A percentile compares a stretch with the other conserved stretches of the same genome.
These are phyloP conservation scores for Chenopodium formosanum DNA, from an alignment of 148 eudicot species.

Conservation along the genomic window DNA sequence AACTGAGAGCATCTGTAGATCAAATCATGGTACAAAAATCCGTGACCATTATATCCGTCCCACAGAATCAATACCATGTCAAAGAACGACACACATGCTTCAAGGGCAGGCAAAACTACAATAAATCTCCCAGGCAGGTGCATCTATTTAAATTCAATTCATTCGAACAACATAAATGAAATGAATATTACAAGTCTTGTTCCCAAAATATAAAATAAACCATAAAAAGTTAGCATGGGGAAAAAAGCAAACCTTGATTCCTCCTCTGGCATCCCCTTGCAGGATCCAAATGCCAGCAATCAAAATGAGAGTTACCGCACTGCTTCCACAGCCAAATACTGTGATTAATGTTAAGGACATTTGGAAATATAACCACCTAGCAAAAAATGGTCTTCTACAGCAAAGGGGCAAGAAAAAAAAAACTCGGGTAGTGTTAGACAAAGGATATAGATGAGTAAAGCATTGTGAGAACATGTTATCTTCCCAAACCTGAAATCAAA, in stretches of 20 bases:
- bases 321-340: slow-evolving; percentile 59
- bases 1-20: slow-evolving; percentile 49
- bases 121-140: slow-evolving; percentile 39
- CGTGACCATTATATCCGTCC: slow-evolving; percentile 21
- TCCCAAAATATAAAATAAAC: not conserved
- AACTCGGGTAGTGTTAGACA: not conserved
- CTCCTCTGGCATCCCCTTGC: slow-evolving; percentile 26
- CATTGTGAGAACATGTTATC: slow-evolving; percentile 57
- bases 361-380: not conserved
- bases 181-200: not conserved
- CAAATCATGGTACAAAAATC: slow-evolving; percentile 42
- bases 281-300: slow-evolving; percentile 35
- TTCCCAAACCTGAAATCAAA: slow-evolving; percentile 64
- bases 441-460: slow-evolving; percentile 75
- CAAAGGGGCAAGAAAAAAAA: not conserved
- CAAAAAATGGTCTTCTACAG: not conserved
- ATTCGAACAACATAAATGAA: not conserved
- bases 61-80: slow-evolving; percentile 40
- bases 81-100: slow-evolving; percentile 42
- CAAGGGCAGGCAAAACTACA: slow-evolving; percentile 42
- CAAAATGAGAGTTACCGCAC: slow-evolving; percentile 41
- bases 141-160: slow-evolving; percentile 28
- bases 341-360: slow-evolving; percentile 39
- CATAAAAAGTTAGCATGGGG: not conserved
- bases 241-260: slow-evolving; percentile 36